Evolutionary conservation across 2,329 filamentous ascomycete species (phyloP), one percentile per base, ranked within the genome.

Genomic region (Waltergamsia citrina): DNA sequence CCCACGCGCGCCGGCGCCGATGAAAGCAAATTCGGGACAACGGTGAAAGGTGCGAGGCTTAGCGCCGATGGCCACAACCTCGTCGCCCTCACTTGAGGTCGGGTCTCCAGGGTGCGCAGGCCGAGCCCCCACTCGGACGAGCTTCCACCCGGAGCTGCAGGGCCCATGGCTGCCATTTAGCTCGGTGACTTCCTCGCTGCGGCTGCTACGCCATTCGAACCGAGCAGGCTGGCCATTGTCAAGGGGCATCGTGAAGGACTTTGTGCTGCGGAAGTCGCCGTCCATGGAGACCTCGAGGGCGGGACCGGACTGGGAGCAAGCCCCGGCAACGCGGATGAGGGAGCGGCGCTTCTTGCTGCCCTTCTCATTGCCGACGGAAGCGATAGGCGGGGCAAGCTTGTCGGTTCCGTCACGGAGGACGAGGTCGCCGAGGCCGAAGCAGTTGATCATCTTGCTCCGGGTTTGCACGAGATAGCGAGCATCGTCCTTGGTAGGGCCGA

Each of bases 171-270:
- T 23, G 20, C 20, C 20, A 14, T 9, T 9, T n/a, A 33, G 32
- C 9, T 12, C n/a, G 20, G 24, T 33, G 21, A 33, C 22, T 23
- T 24, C 23, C n/a, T 12, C 3, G 12, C 21, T 17, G 8, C 23
- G 16, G n/a, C 10, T 14, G 8, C 18, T 23, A 15, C 32, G 20
- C 32, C 32, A 33, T 23, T 33, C 32, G 21, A 33, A 33, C 9
- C n/a, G 20, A 15, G 15, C 22, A 9, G 17, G 11, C 12, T 22
- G 18, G 20, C 32, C 32, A 23, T 32, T 22, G 15, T 23, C 20
- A 23, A 33, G n/a, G n/a, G 19, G 18, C 21, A 33, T 12, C 11
- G 18, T 14, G 32, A 33, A 33, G 12, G n/a, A n/a, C n/a, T 25
- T 14, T 14, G 20, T 24, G 32, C 14, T 15, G 12, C 18, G 10